Conservation (phyloP, 2,329 filamentous ascomycete genomes). For the Ilyonectria mors-panacis region DNA sequence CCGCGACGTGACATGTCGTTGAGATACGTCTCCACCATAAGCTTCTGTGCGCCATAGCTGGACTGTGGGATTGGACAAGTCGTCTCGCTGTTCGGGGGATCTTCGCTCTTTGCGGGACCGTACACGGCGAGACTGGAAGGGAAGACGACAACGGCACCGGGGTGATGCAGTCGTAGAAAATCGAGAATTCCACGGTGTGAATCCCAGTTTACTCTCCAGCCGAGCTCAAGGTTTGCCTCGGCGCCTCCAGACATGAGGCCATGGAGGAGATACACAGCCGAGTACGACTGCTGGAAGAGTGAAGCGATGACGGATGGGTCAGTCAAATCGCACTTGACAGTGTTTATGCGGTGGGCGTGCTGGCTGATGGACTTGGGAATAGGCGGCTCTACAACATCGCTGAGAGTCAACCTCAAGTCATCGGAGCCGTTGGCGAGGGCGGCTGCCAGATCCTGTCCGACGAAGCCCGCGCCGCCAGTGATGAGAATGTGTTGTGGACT, state of each 20-base stretch:
- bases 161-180: constrained; percentile 59
- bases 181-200: constrained; percentile 68
- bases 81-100: constrained; percentile 16
- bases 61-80: constrained; percentile 63
- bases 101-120: constrained; percentile 50
- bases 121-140: constrained; percentile 73
- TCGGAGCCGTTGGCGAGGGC: constrained; percentile 61
- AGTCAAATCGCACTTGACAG: constrained; percentile 55
- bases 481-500: constrained; percentile 63
- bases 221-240: constrained; percentile 69
- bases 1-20: constrained; percentile 61
- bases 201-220: constrained; percentile 71
- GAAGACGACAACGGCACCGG: constrained; percentile 69
- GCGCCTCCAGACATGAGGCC: constrained; percentile 75
- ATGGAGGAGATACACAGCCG: constrained; percentile 71
- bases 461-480: constrained; percentile 73
- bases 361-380: constrained; percentile 56
- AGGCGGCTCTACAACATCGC: constrained; percentile 67
- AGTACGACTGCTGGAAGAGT: constrained; percentile 52
- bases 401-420: constrained; percentile 63
- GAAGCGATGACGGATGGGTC: constrained; percentile 38
- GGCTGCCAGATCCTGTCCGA: constrained; percentile 71
- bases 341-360: constrained; percentile 43
- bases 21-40: constrained; percentile 67
- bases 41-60: constrained; percentile 74